Percentiles rank a stretch among this genome's conserved stretches.
These are phyloP conservation scores for Blastomyces silverae DNA, from an alignment of 2,329 filamentous ascomycete genomes.

Conservation along the genomic window DNA sequence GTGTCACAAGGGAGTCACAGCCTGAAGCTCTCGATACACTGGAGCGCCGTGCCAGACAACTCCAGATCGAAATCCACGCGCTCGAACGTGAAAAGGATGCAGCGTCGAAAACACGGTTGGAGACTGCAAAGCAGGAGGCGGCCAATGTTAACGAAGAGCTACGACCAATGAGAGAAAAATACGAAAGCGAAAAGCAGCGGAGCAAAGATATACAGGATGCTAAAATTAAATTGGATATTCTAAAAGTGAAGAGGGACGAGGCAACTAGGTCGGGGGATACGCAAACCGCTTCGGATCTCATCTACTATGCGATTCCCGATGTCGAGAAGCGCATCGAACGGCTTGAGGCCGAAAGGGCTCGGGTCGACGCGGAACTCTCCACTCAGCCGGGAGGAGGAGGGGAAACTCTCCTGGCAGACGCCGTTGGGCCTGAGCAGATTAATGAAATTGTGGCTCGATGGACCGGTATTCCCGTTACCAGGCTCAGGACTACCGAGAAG, in stretches of 20 bases:
- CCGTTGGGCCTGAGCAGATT: constrained; percentile 95
- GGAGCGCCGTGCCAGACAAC: constrained; percentile 79
- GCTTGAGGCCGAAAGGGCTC: constrained; percentile 72
- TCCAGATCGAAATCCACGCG: constrained; percentile 96
- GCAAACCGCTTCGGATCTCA: constrained; percentile 80
- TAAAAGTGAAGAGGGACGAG: constrained; percentile 87
- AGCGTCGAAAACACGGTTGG: constrained; percentile 75
- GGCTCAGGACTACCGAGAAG: constrained; percentile 90
- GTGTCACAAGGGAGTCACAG: constrained; percentile 91
- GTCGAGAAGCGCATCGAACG: constrained; percentile 71
- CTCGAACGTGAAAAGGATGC: constrained; percentile 91
- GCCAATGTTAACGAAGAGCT: constrained; percentile 93
- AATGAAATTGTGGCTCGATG: constrained; percentile 96
- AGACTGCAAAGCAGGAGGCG: constrained; percentile 78
- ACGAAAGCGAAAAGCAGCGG: constrained; percentile 84
- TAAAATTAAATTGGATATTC: constrained; percentile 86
- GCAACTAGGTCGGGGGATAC: constrained; percentile 83
- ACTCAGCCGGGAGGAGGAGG: constrained; percentile 57
- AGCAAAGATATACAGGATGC: constrained; percentile 88
- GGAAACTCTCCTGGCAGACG: constrained; percentile 74
- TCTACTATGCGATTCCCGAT: constrained; percentile 96
- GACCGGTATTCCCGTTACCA: constrained; percentile 96
- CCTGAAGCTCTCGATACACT: constrained; percentile 93
- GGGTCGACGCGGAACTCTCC: constrained; percentile 62
- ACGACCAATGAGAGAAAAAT: constrained; percentile 85